A percentile compares a stretch with the other conserved stretches of the same genome.
These are phyloP conservation scores for Diophrys appendiculata DNA, from an alignment of 73 alveolate species.

Conservation along the genomic window DNA sequence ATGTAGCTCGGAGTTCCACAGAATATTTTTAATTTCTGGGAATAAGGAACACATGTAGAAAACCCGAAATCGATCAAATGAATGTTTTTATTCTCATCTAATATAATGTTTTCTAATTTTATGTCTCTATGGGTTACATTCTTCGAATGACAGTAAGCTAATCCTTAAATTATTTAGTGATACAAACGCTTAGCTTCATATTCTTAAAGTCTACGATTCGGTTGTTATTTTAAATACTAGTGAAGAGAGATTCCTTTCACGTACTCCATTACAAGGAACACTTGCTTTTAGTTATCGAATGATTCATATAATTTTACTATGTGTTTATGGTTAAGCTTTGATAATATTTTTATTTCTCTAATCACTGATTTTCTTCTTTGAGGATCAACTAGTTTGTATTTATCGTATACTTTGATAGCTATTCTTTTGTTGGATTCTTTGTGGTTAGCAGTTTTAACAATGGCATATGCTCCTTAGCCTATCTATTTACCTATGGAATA, in stretches of 20 bases:
- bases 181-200: slow-evolving; percentile 81
- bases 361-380: slow-evolving; percentile 82
- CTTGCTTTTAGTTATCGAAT: slow-evolving; percentile 77
- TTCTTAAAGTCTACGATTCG: slow-evolving; percentile 70
- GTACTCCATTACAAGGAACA: slow-evolving; percentile 84
- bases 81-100: slow-evolving; percentile 70
- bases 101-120: slow-evolving; percentile 84
- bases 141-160: slow-evolving; percentile 74
- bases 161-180: slow-evolving; percentile 75
- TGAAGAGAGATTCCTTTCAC: slow-evolving; percentile 90
- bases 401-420: slow-evolving; percentile 87
- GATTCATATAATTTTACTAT: slow-evolving; percentile 85
- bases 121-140: slow-evolving; percentile 89
- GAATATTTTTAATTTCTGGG: slow-evolving; percentile 54
- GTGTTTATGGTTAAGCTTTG: slow-evolving; percentile 78
- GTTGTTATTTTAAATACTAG: slow-evolving; percentile 63
- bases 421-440: slow-evolving; percentile 70
- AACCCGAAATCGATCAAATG: slow-evolving; percentile 89
- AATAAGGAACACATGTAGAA: slow-evolving; percentile 65
- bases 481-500: slow-evolving; percentile 72
- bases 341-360: slow-evolving; percentile 85
- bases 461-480: slow-evolving; percentile 93
- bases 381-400: slow-evolving; percentile 82
- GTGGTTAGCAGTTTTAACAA: slow-evolving; percentile 81
- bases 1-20: slow-evolving; percentile 92